Evolutionary conservation across 164 flowering plant genomes (phyloP).

Genomic region (Saururus chinensis): DNA sequence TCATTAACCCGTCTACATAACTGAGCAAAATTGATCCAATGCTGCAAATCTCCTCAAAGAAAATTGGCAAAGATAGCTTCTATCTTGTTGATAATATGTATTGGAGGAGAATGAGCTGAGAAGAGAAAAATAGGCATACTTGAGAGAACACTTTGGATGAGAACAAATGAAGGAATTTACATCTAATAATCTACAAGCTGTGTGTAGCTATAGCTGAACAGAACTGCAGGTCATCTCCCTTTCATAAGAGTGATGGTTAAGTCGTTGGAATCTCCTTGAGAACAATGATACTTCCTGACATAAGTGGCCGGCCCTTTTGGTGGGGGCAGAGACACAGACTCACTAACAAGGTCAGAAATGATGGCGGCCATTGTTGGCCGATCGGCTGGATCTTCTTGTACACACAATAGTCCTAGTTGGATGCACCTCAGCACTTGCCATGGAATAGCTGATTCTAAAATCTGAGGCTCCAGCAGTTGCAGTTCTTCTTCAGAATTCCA

Average conservation of each 20-base stretch:
- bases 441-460: background rate
- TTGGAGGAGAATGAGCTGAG: too few relatives aligned
- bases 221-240: background rate
- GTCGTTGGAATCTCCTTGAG: background rate
- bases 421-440: conserved; percentile 1
- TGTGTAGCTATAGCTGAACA: too few relatives aligned
- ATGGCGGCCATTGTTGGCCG: conserved; percentile 6
- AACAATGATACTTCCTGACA: background rate
- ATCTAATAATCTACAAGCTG: too few relatives aligned
- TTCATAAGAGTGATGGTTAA: background rate
- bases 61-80: too few relatives aligned
- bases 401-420: conserved; percentile 6
- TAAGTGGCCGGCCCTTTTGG: conserved; percentile 2
- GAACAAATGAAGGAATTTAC: too few relatives aligned
- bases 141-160: too few relatives aligned
- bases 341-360: background rate
- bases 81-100: too few relatives aligned
- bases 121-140: too few relatives aligned
- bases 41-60: too few relatives aligned
- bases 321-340: background rate
- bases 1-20: too few relatives aligned
- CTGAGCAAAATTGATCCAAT: too few relatives aligned
- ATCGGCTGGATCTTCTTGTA: conserved; percentile 3
- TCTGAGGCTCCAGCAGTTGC: conserved; percentile 3
- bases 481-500: background rate